A percentile compares a stretch with the other conserved stretches of the same genome.
phyloP scores from a whole-genome alignment of 225 moss, liverwort and hornwort species.

The Straminergon stramineum region DNA sequence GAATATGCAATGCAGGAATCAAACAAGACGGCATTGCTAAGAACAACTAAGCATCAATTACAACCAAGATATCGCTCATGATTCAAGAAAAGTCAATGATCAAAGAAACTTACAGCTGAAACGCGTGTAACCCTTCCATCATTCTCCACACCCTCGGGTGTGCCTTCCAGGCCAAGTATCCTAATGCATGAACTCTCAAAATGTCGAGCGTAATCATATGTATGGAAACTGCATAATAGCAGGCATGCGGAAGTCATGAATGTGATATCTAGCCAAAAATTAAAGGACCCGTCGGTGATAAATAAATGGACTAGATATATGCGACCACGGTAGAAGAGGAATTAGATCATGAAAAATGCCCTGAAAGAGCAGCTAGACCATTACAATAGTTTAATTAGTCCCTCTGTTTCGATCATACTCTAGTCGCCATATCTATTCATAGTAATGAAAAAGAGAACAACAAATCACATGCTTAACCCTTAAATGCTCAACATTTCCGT shows the following conservation, averaged over 20 bases:
- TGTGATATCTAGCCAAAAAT: not conserved
- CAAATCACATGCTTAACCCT: not conserved
- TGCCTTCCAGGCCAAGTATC: conserved; percentile 85
- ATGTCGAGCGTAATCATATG: conserved; percentile 86
- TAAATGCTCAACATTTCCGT: not conserved
- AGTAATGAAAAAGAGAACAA: not conserved
- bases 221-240: conserved; percentile 51
- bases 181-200: conserved; percentile 89
- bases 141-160: conserved; percentile 88
- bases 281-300: not conserved
- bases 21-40: not conserved
- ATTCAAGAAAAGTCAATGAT: not conserved
- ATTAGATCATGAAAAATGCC: not conserved
- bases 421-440: not conserved
- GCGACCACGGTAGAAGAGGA: not conserved
- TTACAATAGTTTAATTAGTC: not conserved
- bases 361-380: not conserved
- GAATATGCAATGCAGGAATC: not conserved
- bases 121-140: conserved; percentile 83
- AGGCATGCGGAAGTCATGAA: not conserved
- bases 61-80: not conserved
- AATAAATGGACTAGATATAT: not conserved
- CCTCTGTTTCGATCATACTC: not conserved
- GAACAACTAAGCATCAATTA: not conserved
- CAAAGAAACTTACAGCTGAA: conserved; percentile 46